phyloP scores from a whole-genome alignment of 2,329 filamentous ascomycete genomes.

The Grosmannia serpens region DNA sequence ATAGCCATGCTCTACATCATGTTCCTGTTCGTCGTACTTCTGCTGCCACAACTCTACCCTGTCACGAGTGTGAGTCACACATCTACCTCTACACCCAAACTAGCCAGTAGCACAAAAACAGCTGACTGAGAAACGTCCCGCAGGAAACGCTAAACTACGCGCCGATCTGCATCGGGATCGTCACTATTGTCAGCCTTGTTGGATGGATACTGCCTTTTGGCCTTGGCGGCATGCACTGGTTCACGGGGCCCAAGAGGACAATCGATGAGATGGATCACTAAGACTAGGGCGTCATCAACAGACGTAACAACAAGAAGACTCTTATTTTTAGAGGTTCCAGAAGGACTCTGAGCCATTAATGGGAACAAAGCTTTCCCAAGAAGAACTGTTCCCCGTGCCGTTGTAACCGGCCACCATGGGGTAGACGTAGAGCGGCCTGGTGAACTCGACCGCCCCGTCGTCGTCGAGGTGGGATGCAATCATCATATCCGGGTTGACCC shows the following conservation, averaged over 20 bases:
- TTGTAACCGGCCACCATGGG: background rate
- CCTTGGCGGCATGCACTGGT: slow-evolving; percentile 24
- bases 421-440: background rate
- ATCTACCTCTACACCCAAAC: too few species aligned
- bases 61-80: slow-evolving; percentile 15
- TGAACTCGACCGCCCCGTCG: background rate
- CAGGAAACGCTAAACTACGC: slow-evolving; percentile 26
- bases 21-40: slow-evolving; percentile 23
- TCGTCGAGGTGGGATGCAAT: background rate
- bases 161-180: slow-evolving; percentile 25
- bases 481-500: background rate
- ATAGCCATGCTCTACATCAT: slow-evolving; percentile 22
- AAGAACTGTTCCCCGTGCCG: background rate
- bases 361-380: slow-evolving; percentile 1
- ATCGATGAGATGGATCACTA: slow-evolving; percentile 12
- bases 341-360: slow-evolving; percentile 4
- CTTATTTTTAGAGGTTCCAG: background rate
- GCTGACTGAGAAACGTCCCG: background rate
- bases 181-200: slow-evolving; percentile 21
- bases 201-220: slow-evolving; percentile 25
- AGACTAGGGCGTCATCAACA: slow-evolving; percentile 37
- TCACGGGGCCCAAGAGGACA: slow-evolving; percentile 24
- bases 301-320: slow-evolving; percentile 38
- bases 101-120: background rate
- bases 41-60: slow-evolving; percentile 26